Percentiles rank a stretch among this genome's conserved stretches.
Evolutionary conservation across 2,329 filamentous ascomycete species (phyloP).

Genomic region (Didymosphaeria variabile): DNA sequence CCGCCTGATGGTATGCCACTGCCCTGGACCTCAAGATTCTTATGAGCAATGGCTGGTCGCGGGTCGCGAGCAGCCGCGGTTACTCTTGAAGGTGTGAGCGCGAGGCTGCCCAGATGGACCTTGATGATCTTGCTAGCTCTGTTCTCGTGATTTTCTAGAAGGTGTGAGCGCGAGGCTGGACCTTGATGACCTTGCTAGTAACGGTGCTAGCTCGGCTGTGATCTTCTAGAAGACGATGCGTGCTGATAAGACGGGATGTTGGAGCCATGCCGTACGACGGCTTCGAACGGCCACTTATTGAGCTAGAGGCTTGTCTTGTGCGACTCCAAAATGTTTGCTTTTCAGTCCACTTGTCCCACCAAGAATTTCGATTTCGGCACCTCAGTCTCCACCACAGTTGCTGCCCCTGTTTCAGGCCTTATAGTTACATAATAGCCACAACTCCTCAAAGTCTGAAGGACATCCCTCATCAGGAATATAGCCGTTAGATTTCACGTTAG

Average conservation of each 20-base stretch:
- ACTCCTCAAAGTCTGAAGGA: not conserved
- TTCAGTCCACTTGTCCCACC: too few relatives aligned
- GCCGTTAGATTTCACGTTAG: not conserved
- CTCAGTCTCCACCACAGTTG: too few relatives aligned
- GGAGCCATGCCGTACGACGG: not conserved
- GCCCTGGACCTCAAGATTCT: not conserved
- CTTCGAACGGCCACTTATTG: too few relatives aligned
- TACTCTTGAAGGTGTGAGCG: not conserved
- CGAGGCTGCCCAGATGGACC: constrained; percentile 3
- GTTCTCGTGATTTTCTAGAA: too few relatives aligned
- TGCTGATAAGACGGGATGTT: not conserved
- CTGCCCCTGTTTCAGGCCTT: not conserved
- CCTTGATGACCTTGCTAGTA: not conserved
- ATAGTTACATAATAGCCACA: not conserved
- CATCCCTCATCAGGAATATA: not conserved
- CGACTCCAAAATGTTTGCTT: too few relatives aligned
- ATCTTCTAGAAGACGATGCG: constrained; percentile 2
- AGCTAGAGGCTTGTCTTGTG: too few relatives aligned
- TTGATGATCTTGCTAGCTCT: not conserved
- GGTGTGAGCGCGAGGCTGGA: constrained; percentile 3
- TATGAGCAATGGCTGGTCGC: not conserved
- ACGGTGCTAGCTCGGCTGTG: not conserved
- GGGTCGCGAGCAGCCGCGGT: not conserved
- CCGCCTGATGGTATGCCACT: too few relatives aligned
- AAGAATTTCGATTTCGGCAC: too few relatives aligned